These are phyloP conservation scores for Tympanopsis confertula DNA, from an alignment of 2,329 filamentous ascomycete genomes.

Conservation along the genomic window DNA sequence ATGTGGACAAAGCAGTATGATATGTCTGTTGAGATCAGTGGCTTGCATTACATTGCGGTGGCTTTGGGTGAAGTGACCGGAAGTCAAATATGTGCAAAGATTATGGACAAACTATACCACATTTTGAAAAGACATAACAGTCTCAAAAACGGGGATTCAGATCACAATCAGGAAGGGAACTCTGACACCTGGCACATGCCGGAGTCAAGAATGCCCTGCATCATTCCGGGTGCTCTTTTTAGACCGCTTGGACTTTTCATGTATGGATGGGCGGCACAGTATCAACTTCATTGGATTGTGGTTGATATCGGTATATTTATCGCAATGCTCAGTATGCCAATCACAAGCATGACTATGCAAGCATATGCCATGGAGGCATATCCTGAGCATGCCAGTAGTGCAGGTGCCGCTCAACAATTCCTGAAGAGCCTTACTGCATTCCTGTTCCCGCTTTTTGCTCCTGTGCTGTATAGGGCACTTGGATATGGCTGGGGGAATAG, in stretches of 20 bases:
- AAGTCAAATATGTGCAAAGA: conserved; percentile 28
- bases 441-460: conserved; percentile 35
- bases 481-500: conserved; percentile 27
- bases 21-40: conserved; percentile 43
- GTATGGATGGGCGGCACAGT: conserved; percentile 31
- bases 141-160: conserved; percentile 1
- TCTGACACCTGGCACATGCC: conserved; percentile 21
- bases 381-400: conserved; percentile 31
- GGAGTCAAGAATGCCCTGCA: conserved; percentile 51
- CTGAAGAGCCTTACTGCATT: conserved; percentile 31
- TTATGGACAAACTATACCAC: conserved; percentile 28
- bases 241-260: conserved; percentile 20
- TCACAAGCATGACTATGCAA: conserved; percentile 15
- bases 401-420: conserved; percentile 32
- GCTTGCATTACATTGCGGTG: conserved; percentile 52
- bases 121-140: conserved; percentile 10
- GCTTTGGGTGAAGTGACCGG: conserved; percentile 50
- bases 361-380: conserved; percentile 33
- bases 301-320: conserved; percentile 23
- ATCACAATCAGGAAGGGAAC: conserved; percentile 4
- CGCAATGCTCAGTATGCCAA: conserved; percentile 17
- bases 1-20: conserved; percentile 45
- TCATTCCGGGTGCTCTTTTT: conserved; percentile 37
- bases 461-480: conserved; percentile 21
- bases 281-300: conserved; percentile 21